Percentiles rank a stretch among this genome's conserved stretches.
Evolutionary conservation across 2,329 filamentous ascomycete species (phyloP).

Genomic region (Microdochium paspali): DNA sequence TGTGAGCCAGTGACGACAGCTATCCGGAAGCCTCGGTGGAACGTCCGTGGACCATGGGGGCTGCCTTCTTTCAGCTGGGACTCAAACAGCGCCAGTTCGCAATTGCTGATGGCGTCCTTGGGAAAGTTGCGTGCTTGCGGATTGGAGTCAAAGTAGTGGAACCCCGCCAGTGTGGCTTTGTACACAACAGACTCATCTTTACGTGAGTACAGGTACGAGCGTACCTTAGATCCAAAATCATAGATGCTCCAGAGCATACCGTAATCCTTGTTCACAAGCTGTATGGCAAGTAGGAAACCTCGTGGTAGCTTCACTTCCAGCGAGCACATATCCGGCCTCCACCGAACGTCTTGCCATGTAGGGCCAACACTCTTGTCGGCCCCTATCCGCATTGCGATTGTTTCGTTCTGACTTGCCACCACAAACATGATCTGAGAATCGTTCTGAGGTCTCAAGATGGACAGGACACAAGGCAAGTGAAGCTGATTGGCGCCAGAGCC

Average conservation of each 20-base stretch:
- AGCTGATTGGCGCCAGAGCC: slow-evolving; percentile 60
- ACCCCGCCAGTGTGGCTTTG: slow-evolving; percentile 58
- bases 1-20: slow-evolving; percentile 68
- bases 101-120: slow-evolving; percentile 60
- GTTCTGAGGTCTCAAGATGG: slow-evolving; percentile 60
- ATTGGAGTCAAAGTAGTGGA: slow-evolving; percentile 73
- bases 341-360: slow-evolving; percentile 74
- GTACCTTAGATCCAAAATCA: slow-evolving; percentile 72
- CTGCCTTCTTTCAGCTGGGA: slow-evolving; percentile 57
- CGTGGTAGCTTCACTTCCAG: slow-evolving; percentile 65
- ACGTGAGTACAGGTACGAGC: slow-evolving; percentile 58
- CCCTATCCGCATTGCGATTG: slow-evolving; percentile 67
- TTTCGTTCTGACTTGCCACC: slow-evolving; percentile 70
- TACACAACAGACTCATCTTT: slow-evolving; percentile 63
- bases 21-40: slow-evolving; percentile 73
- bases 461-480: slow-evolving; percentile 65
- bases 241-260: slow-evolving; percentile 73
- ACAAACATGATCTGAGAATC: slow-evolving; percentile 64
- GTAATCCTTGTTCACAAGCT: slow-evolving; percentile 69
- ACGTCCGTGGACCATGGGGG: slow-evolving; percentile 60
- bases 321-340: slow-evolving; percentile 58
- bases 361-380: slow-evolving; percentile 57
- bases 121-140: slow-evolving; percentile 66
- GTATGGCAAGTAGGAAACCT: slow-evolving; percentile 63
- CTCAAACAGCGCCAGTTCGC: slow-evolving; percentile 69